A percentile compares a stretch with the other conserved stretches of the same genome.
Evolutionary conservation across 2,329 filamentous ascomycete species (phyloP).

Genomic region (Fonsecaea nubica): DNA sequence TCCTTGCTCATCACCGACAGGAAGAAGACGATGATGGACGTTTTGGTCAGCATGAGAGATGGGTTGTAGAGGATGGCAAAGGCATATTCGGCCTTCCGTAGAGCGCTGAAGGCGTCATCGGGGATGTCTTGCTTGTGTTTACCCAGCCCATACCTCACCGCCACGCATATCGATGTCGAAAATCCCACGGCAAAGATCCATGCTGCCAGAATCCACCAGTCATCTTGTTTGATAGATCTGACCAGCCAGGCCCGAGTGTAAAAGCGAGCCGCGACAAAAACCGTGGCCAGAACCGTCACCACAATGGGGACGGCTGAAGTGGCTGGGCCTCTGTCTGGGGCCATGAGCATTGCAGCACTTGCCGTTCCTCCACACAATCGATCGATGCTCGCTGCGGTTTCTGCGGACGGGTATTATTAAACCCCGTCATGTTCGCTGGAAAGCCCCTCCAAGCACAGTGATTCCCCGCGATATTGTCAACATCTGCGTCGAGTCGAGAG

Average conservation of each 20-base stretch:
- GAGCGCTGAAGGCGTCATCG: slow-evolving; percentile 40
- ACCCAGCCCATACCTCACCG: slow-evolving; percentile 52
- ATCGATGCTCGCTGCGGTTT: not conserved
- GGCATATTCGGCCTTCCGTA: slow-evolving; percentile 62
- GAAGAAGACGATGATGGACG: slow-evolving; percentile 91
- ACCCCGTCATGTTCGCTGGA: slow-evolving; percentile 6
- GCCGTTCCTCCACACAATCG: not conserved
- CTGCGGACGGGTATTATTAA: not conserved
- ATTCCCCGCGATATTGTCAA: not conserved
- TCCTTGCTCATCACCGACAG: slow-evolving; percentile 72
- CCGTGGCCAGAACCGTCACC: slow-evolving; percentile 68
- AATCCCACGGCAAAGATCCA: slow-evolving; percentile 67
- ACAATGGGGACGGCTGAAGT: slow-evolving; percentile 53
- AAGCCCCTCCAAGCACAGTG: not conserved
- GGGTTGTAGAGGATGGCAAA: slow-evolving; percentile 65
- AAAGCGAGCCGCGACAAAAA: slow-evolving; percentile 78
- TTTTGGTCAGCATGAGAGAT: slow-evolving; percentile 67
- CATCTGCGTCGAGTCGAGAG: not conserved
- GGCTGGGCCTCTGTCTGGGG: slow-evolving; percentile 44
- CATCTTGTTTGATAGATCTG: slow-evolving; percentile 73
- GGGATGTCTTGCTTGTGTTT: slow-evolving; percentile 50
- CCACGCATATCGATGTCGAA: slow-evolving; percentile 55
- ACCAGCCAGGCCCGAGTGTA: slow-evolving; percentile 76
- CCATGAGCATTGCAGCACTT: slow-evolving; percentile 27
- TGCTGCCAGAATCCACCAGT: slow-evolving; percentile 79